Evolutionary conservation across 2,329 filamentous ascomycete genomes (phyloP).

Genomic region (Cladosporium sp.): DNA sequence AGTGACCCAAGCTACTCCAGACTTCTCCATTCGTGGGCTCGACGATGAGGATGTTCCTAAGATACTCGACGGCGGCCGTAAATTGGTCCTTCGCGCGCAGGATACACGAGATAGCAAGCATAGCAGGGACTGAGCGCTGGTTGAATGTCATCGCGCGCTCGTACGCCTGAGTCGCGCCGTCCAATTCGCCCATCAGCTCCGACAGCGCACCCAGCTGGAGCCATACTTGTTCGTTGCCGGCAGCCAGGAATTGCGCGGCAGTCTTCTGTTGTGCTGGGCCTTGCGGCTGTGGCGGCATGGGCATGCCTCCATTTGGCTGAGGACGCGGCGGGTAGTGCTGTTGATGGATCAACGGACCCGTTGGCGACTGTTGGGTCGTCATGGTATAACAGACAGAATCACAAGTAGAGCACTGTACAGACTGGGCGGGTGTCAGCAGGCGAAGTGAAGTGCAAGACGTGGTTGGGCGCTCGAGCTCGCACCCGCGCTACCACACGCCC

Average conservation of each 20-base stretch:
- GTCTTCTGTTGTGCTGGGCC: slow-evolving; percentile 56
- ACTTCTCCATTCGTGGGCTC: slow-evolving; percentile 88
- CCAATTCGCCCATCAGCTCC: slow-evolving; percentile 81
- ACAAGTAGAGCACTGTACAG: not conserved
- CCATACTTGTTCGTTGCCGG: slow-evolving; percentile 86
- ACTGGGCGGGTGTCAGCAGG: not conserved
- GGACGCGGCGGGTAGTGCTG: slow-evolving; percentile 62
- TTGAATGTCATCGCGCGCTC: slow-evolving; percentile 87
- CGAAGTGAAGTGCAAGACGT: not conserved
- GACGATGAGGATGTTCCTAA: slow-evolving; percentile 85
- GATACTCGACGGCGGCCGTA: slow-evolving; percentile 86
- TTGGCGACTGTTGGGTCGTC: slow-evolving; percentile 66
- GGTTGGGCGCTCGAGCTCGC: not conserved
- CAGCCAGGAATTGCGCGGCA: slow-evolving; percentile 69
- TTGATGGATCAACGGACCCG: slow-evolving; percentile 63
- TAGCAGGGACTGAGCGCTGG: slow-evolving; percentile 79
- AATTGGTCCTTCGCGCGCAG: slow-evolving; percentile 90
- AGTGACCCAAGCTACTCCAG: slow-evolving; percentile 96
- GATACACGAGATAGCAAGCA: slow-evolving; percentile 92
- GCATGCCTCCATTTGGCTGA: slow-evolving; percentile 50
- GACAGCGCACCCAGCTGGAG: slow-evolving; percentile 83
- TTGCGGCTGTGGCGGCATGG: slow-evolving; percentile 33
- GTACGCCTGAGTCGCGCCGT: slow-evolving; percentile 86
- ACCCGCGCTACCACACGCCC: not conserved
- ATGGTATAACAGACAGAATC: slow-evolving; percentile 17